Percentiles rank a stretch among this genome's conserved stretches.
Evolutionary conservation across 257 asterid species (phyloP).

Genomic region (Ballota nigra): DNA sequence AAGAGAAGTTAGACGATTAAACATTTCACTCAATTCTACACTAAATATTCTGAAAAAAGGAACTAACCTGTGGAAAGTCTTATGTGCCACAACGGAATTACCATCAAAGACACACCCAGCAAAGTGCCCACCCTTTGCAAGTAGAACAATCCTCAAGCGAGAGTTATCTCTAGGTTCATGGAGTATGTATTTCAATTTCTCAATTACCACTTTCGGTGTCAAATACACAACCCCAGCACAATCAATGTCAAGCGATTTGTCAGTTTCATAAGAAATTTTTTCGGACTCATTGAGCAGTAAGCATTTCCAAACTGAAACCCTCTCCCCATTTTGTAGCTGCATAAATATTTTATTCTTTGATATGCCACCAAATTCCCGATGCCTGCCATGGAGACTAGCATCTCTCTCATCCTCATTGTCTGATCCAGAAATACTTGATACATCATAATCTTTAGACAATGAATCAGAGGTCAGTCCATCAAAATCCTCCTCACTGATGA

Average conservation of each 20-base stretch:
- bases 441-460: slow-evolving; percentile 67
- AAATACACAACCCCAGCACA: slow-evolving; percentile 34
- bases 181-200: slow-evolving; percentile 55
- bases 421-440: slow-evolving; percentile 95
- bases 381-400: slow-evolving; percentile 29
- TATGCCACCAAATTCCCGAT: slow-evolving; percentile 37
- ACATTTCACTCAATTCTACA: background rate
- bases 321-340: slow-evolving; percentile 68
- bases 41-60: slow-evolving; percentile 10
- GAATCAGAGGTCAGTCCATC: slow-evolving; percentile 61
- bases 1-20: background rate
- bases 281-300: slow-evolving; percentile 66
- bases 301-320: slow-evolving; percentile 68
- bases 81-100: slow-evolving; percentile 70
- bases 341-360: slow-evolving; percentile 56
- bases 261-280: slow-evolving; percentile 48
- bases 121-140: slow-evolving; percentile 94
- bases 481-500: slow-evolving; percentile 78
- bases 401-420: slow-evolving; percentile 80
- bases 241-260: slow-evolving; percentile 39
- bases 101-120: slow-evolving; percentile 98
- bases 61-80: slow-evolving; percentile 95
- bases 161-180: slow-evolving; percentile 75
- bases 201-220: slow-evolving; percentile 57
- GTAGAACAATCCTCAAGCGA: slow-evolving; percentile 73